A percentile compares a stretch with the other conserved stretches of the same genome.
Conservation (phyloP, 2,329 filamentous ascomycete genomes). For the Calonectria multiphialidica region DNA sequence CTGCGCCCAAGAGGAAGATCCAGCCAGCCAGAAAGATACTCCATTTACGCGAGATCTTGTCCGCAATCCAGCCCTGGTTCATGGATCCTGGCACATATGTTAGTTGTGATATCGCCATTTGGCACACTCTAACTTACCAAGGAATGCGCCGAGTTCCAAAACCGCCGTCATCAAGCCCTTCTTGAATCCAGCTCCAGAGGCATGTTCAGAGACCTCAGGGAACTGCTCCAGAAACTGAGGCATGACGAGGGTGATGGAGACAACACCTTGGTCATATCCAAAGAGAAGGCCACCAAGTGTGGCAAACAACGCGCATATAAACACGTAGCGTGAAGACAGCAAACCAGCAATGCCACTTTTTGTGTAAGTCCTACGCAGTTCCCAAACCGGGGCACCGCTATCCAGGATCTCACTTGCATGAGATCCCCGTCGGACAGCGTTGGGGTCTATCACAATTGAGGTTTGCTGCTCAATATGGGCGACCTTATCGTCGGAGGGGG, state of each 20-base stretch:
- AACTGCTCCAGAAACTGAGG: not conserved
- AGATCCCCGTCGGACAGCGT: not conserved
- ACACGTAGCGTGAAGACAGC: not conserved
- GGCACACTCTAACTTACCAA: not conserved
- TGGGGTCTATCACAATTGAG: not conserved
- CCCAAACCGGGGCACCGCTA: not conserved
- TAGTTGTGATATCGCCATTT: not conserved
- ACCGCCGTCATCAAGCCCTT: not conserved
- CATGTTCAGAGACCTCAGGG: not conserved
- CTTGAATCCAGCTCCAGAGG: not conserved
- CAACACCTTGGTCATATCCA: not conserved
- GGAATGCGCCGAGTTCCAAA: not conserved
- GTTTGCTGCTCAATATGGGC: not conserved
- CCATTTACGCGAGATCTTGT: constrained; percentile 18
- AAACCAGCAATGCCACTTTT: not conserved
- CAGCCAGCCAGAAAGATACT: constrained; percentile 10
- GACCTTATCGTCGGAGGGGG: not conserved
- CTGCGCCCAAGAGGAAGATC: not conserved
- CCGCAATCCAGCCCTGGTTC: constrained; percentile 19
- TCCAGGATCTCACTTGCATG: not conserved
- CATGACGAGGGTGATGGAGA: not conserved
- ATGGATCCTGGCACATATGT: not conserved
- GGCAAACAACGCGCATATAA: not conserved
- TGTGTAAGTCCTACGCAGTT: not conserved
- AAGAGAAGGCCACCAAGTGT: not conserved